These are phyloP conservation scores for Neoascochyta sp. DNA, from an alignment of 2,329 filamentous ascomycete species.

Conservation along the genomic window DNA sequence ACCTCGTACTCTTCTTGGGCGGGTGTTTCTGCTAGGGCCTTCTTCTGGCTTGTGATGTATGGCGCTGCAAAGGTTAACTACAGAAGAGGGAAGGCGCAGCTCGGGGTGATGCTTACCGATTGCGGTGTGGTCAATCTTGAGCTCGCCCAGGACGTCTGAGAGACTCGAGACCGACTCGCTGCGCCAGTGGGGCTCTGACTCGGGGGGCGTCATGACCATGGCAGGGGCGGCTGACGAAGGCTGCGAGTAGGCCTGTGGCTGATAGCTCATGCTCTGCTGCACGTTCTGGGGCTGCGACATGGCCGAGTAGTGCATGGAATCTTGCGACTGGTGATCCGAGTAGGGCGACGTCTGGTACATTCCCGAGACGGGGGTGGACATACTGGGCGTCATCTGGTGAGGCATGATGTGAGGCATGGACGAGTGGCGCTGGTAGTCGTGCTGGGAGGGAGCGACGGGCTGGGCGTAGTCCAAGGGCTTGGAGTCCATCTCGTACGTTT, in stretches of 20 bases:
- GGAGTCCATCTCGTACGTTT: conserved; percentile 42
- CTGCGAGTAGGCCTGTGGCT: conserved; percentile 33
- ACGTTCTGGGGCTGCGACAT: conserved; percentile 34
- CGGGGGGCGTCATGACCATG: conserved; percentile 34
- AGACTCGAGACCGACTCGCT: conserved; percentile 58
- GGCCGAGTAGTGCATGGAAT: conserved; percentile 35
- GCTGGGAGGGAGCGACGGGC: conserved; percentile 37
- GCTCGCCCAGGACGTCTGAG: conserved; percentile 74
- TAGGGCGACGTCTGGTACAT: conserved; percentile 39
- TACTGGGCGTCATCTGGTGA: conserved; percentile 26
- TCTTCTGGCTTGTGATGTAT: conserved; percentile 69
- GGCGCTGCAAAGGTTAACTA: conserved; percentile 57
- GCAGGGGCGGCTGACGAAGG: conserved; percentile 20
- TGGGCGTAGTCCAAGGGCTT: conserved; percentile 39
- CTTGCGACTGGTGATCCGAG: conserved; percentile 30
- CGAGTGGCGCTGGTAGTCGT: conserved; percentile 39
- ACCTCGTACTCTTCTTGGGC: conserved; percentile 70
- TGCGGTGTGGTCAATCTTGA: conserved; percentile 83
- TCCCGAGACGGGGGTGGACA: conserved; percentile 28
- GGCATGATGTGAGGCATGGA: conserved; percentile 30
- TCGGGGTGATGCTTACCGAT: conserved; percentile 60
- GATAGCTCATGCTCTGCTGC: conserved; percentile 34
- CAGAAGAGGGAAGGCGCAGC: conserved; percentile 5
- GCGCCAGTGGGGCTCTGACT: conserved; percentile 50
- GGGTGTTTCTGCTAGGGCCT: conserved; percentile 56